Conservation (phyloP, 371 early-diverging fungal genomes). For the Rhizopus microsporus region DNA sequence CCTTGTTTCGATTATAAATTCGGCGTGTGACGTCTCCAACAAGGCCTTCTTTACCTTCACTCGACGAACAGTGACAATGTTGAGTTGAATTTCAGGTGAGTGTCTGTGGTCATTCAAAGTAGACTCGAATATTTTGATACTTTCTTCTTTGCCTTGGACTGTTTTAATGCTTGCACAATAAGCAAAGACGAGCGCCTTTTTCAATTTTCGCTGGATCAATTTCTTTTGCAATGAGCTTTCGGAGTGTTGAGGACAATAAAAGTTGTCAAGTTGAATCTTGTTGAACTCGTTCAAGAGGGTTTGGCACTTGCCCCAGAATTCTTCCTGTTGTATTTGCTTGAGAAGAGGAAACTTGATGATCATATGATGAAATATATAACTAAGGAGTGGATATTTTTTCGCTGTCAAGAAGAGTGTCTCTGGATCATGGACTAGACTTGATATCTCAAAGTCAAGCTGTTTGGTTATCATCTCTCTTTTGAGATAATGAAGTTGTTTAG, state of each 20-base stretch:
- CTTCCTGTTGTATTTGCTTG: constrained; percentile 28
- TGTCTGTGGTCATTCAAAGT: background rate
- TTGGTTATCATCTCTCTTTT: constrained; percentile 27
- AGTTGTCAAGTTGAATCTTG: constrained; percentile 28
- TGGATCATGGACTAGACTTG: constrained; percentile 6
- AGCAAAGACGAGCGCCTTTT: constrained; percentile 41
- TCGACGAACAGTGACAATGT: constrained; percentile 27
- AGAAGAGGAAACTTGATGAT: constrained; percentile 44
- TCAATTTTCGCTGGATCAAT: constrained; percentile 35
- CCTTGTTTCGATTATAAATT: constrained; percentile 39
- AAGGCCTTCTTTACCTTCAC: constrained; percentile 22
- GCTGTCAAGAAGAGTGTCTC: constrained; percentile 8
- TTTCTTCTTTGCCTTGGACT: constrained; percentile 43
- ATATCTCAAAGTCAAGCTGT: constrained; percentile 18
- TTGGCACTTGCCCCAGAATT: constrained; percentile 45
- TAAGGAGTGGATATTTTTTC: constrained; percentile 31
- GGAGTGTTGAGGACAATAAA: constrained; percentile 27
- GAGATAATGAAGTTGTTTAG: constrained; percentile 31
- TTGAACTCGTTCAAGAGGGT: constrained; percentile 38
- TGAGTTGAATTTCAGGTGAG: background rate
- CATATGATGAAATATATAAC: constrained; percentile 36
- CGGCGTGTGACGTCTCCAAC: constrained; percentile 29
- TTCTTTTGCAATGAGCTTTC: constrained; percentile 29
- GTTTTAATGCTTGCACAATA: constrained; percentile 45
- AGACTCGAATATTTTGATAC: constrained; percentile 21